Percentiles rank a stretch among this genome's conserved stretches.
phyloP scores from a whole-genome alignment of 1,139 yeast genomes.

The Hyphopichia pseudoburtonii region DNA sequence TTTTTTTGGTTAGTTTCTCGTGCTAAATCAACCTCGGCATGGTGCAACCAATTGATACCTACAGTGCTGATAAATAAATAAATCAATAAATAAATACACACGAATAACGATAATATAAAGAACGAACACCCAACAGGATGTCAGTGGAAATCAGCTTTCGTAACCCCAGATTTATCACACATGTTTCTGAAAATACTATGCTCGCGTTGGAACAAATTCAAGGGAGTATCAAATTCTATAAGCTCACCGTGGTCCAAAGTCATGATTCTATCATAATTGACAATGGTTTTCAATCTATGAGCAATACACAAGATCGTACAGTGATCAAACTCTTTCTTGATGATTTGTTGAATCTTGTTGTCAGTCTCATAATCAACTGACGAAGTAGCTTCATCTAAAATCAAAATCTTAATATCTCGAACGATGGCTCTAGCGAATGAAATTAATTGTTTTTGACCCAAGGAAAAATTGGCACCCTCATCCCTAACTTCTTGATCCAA shows the following conservation, averaged over 20 bases:
- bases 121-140: no score
- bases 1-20: no score
- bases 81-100: no score
- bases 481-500: conserved; percentile 51
- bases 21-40: no score
- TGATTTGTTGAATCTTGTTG: conserved; percentile 43
- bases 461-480: conserved; percentile 52
- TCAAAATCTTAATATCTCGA: conserved; percentile 47
- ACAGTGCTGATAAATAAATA: no score
- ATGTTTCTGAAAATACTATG: conserved; percentile 41
- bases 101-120: no score
- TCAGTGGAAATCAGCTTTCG: conserved; percentile 14
- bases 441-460: conserved; percentile 55
- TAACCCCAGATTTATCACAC: conserved; percentile 38
- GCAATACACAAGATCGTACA: conserved; percentile 36
- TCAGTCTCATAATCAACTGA: conserved; percentile 60
- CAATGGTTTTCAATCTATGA: conserved; percentile 39
- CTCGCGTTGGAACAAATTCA: conserved; percentile 17
- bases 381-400: conserved; percentile 58
- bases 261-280: conserved; percentile 36
- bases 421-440: conserved; percentile 56
- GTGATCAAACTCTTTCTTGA: conserved; percentile 30
- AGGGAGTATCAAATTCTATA: conserved; percentile 25
- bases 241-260: conserved; percentile 33
- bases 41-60: no score